Evolutionary conservation across 1,284 basidiomycete genomes (phyloP), one percentile per base, ranked within the genome.

Genomic region (Cutaneotrichosporon daszewskae): DNA sequence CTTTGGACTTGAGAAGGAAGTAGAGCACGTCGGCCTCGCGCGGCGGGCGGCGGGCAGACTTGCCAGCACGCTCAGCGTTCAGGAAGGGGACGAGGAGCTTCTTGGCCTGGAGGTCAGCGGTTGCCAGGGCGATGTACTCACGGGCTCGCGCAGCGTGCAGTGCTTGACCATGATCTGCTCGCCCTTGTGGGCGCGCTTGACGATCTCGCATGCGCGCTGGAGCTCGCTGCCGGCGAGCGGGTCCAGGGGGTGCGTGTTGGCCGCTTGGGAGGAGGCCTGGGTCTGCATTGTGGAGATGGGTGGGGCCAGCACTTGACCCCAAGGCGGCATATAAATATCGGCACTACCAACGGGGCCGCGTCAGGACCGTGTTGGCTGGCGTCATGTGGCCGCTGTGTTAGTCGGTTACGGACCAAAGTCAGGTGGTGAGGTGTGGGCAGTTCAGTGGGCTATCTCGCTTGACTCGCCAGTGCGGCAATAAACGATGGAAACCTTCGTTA

Each of bases 1-100:
- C 18, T 13, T 28, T 18, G 25, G 27, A n/a, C 4, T 13, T 19
- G 14, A 38, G 37, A 28, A 29, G 27, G 28, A 38, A 38, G 37
- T 29, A 38, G 37, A 38, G 37, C 7, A 38, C 28, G 37, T 38
- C 37, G 37, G 37, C 37, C 13, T 38, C 19, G 18, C 37, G 37
- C 9, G 27, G 27, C 3, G 37, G 37, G 3, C 27, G 27, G 19
- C 27, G 14, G 20, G 19, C 27, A 5, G 28, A 28, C 33, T 22
- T 13, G 13, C 20, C 37, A 9, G 37, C 37, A 6, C 37, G 37
- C 28, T 38, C 37, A 20, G 37, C 37, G 28, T 38, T 38, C 12
- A 38, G 37, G 19, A 23, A 38, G 2, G 37, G 37, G 19, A 38
- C 37, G 19, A 38, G 37, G 27, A 29, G n/a, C n/a, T 26, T 28